Evolutionary conservation across 208 protist species (phyloP), one percentile per base, ranked within the genome.

Genomic region (Phytomonas sp.): DNA sequence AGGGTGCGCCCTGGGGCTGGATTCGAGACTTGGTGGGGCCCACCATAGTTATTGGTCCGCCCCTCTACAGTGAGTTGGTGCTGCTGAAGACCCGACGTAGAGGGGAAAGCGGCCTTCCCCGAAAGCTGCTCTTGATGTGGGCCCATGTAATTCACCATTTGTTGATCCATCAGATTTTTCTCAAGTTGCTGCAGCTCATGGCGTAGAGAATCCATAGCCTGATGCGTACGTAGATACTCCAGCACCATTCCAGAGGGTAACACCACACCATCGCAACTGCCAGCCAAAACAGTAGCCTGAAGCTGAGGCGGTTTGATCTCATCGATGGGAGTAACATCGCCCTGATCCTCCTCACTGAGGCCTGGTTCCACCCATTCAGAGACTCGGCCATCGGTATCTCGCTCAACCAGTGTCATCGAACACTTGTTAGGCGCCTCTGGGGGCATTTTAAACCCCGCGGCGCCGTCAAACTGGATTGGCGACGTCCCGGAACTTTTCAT

Each of bases 41-140:
- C 68, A 71, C 75, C 80, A 78, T 96, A 96, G 77, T 96, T 96
- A 76, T 96, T 96, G 29, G 83, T 74, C 33, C 83, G 80, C 3
- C 82, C 72, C 31, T 92, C 86, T 61, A 96, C 76, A n/a, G 86
- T 87, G 11, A 95, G 83, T 6, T 56, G 46, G 46, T 56, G 80
- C 20, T 51, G 78, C 51, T 34, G 69, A 64, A 67, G 71, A 68
- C 67, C 73, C 60, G 4, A 60, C 62, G 15, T 61, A 43, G 31
- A 68, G 61, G 9, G 61, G 64, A 30, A 68, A 28, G 34, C 66
- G 60, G 31, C 70, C 72, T 73, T 66, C 74, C 30, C 73, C 20
- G 20, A 56, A 56, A 23, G 46, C 6, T 56, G 11, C 6, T 56
- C 46, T 26, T 56, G 46, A 17, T 1, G 26, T 56, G 46, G 65